Evolutionary conservation across 1,139 yeast species (phyloP).

Genomic region (Saccharomyces pastorianus): DNA sequence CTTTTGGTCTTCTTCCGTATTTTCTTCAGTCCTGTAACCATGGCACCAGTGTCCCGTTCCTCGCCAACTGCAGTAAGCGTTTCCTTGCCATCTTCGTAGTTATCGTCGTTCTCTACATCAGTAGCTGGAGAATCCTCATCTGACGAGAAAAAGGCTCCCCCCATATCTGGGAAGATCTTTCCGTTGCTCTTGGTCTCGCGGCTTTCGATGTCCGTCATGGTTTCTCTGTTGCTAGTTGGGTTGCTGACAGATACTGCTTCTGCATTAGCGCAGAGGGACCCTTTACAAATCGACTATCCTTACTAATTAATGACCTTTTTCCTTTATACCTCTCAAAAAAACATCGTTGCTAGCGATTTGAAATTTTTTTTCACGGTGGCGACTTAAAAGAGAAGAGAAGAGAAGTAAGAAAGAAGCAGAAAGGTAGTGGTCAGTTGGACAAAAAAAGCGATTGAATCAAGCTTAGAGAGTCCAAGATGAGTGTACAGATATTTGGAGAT

Average conservation of each 20-base stretch:
- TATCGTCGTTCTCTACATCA: not conserved
- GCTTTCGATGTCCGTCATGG: not conserved
- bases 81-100: not conserved
- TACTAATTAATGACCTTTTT: not conserved
- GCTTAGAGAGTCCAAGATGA: conserved; percentile 18
- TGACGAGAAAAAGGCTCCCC: conserved; percentile 2
- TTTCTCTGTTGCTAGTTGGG: not conserved
- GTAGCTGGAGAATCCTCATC: not conserved
- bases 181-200: not conserved
- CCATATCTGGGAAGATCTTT: conserved; percentile 1
- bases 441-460: not conserved
- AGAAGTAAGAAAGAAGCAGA: not conserved
- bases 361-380: not conserved
- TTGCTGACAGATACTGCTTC: not conserved
- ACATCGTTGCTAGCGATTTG: not conserved
- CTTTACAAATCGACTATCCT: not conserved
- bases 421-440: not conserved
- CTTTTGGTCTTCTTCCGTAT: conserved; percentile 8
- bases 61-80: conserved; percentile 1
- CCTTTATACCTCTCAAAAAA: not conserved
- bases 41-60: conserved; percentile 1
- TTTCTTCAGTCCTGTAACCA: conserved; percentile 2
- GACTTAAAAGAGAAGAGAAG: not conserved
- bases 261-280: not conserved
- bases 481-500: conserved; percentile 88